These are phyloP conservation scores for Biancaea sappan DNA, from an alignment of 306 rosid genomes.

Conservation along the genomic window DNA sequence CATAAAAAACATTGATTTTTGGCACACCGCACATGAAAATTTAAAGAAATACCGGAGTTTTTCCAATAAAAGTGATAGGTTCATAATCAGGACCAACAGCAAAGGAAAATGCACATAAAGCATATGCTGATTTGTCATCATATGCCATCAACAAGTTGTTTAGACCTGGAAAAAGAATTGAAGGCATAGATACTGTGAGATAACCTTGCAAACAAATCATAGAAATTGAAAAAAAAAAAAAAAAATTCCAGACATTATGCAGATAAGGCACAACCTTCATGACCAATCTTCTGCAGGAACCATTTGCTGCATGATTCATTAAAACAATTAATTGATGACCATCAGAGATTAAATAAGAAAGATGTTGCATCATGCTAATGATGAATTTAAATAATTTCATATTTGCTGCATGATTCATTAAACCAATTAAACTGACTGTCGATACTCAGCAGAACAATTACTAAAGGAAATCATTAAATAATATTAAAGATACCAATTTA, in stretches of 20 bases:
- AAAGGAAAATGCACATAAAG: slow-evolving; percentile 79
- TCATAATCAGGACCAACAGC: slow-evolving; percentile 68
- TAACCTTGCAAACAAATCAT: background rate
- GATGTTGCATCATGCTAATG: background rate
- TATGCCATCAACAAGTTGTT: slow-evolving; percentile 90
- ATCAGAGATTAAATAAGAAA: slow-evolving; percentile 17
- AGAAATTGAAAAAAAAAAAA: slow-evolving; percentile 26
- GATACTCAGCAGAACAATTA: background rate
- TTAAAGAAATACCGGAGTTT: slow-evolving; percentile 67
- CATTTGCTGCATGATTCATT: slow-evolving; percentile 78
- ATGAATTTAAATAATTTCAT: background rate
- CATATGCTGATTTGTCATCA: slow-evolving; percentile 92
- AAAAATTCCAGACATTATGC: slow-evolving; percentile 4
- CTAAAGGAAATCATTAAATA: background rate
- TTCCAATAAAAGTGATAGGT: slow-evolving; percentile 82
- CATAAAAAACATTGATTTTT: background rate
- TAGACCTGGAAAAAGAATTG: slow-evolving; percentile 65
- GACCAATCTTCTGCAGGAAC: slow-evolving; percentile 99
- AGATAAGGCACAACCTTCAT: slow-evolving; percentile 61
- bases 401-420: too few species aligned
- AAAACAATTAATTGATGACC: slow-evolving; percentile 36
- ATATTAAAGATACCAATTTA: too few species aligned
- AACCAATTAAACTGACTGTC: too few species aligned
- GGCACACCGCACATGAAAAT: slow-evolving; percentile 6
- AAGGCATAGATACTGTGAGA: slow-evolving; percentile 10